Base-by-base conservation (phyloP, 1,284 basidiomycete species). In the Cutaneotrichosporon sp. region DNA sequence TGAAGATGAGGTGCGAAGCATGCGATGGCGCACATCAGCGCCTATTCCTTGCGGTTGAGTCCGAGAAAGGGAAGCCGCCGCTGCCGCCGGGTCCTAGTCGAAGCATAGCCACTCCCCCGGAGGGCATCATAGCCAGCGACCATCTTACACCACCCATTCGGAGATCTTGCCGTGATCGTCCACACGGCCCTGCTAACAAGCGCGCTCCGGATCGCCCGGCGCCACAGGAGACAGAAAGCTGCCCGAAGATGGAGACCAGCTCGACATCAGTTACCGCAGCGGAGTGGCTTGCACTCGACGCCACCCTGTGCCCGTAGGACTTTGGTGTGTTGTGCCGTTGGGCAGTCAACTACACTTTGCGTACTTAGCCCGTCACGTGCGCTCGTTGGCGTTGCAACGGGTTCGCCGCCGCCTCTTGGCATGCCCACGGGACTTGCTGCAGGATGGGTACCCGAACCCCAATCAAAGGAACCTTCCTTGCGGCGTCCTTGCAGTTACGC, bases 11-110 rank as follows among this genome's bases (percentile, higher is more conserved):
- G 16, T 33, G 27, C 12, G 38, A 22, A 14, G 17, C 22, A 37
- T 48, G 42, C 35, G 44, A 39, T 26, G 27, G 54, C 46, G 45
- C 49, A 39, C 25, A 56, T 56, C 50, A 56, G 54, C 54, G 50
- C 50, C 49, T 46, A 46, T 25, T 38, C 49, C 44, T 45, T 44
- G 46, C 45, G 39, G 38, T 41, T 37, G 53, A 41, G 43, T 37
- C 33, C 22, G 47, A 37, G 32, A 48, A 39, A 19, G 43, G 27
- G 31, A 26, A 35, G 24, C 46, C 41, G 54, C 33, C 49, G 35
- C 50, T 46, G 49, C 46, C 20, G 46, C 29, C 22, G 42, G 33
- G 24, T 45, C 34, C 22, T 27, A n/a, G n/a, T n/a, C n/a, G n/a
- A n/a, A n/a, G n/a, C n/a, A n/a, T n/a, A n/a, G n/a, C n/a, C n/a